phyloP scores from a whole-genome alignment of 176 grass and related monocot genomes.

The Oryza meridionalis region DNA sequence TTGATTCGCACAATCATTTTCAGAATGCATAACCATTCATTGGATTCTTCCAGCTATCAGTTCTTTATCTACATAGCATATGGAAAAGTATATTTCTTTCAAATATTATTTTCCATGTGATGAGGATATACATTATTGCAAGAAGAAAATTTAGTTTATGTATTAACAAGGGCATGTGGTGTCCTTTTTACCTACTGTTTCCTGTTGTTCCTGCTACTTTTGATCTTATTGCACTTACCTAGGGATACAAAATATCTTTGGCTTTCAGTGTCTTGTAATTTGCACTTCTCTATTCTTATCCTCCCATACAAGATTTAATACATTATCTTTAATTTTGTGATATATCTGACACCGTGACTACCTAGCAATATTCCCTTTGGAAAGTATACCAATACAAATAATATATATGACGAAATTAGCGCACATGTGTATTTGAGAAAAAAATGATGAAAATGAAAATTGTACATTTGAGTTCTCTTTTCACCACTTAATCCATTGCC shows the following conservation, averaged over 20 bases:
- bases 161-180: background rate
- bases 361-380: background rate
- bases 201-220: background rate
- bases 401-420: background rate
- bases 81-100: background rate
- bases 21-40: constrained; percentile 7
- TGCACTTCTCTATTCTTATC: background rate
- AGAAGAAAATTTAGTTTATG: background rate
- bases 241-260: background rate
- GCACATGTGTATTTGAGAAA: no score
- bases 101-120: background rate
- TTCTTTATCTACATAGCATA: background rate
- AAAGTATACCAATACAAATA: background rate
- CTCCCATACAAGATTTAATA: background rate
- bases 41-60: constrained; percentile 20
- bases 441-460: background rate
- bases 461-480: background rate
- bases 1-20: background rate
- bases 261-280: background rate
- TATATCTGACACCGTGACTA: background rate
- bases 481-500: background rate
- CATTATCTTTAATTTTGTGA: background rate
- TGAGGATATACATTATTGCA: background rate
- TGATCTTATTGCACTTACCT: background rate
- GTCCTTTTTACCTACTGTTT: background rate